phyloP scores from a whole-genome alignment of 2,329 filamentous ascomycete genomes.

The Pseudocercospora crystallina region DNA sequence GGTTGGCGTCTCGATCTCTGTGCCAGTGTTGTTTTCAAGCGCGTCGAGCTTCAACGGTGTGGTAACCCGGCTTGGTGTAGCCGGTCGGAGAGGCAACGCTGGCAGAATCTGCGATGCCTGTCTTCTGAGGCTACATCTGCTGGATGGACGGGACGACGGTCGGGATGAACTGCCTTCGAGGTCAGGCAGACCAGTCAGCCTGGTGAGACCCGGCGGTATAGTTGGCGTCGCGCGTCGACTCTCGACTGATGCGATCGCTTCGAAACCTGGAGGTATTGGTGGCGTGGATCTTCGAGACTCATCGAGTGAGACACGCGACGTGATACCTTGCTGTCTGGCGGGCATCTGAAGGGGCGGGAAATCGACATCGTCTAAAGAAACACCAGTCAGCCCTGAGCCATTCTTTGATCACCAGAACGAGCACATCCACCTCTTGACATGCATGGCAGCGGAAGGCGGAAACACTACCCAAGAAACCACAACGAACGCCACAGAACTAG shows the following conservation, averaged over 20 bases:
- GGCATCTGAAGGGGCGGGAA: conserved; percentile 28
- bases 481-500: conserved; percentile 5
- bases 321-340: conserved; percentile 27
- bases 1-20: conserved; percentile 21
- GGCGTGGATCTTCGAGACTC: conserved; percentile 36
- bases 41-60: conserved; percentile 31
- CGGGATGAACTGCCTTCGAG: conserved; percentile 27
- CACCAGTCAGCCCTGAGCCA: conserved; percentile 14
- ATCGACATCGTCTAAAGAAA: conserved; percentile 29
- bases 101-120: conserved; percentile 35
- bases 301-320: conserved; percentile 26
- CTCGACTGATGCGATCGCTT: conserved; percentile 33
- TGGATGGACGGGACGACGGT: conserved; percentile 34
- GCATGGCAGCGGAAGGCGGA: conserved; percentile 21
- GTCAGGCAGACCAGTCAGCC: conserved; percentile 24
- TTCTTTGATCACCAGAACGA: not conserved
- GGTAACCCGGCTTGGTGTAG: conserved; percentile 35
- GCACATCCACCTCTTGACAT: conserved; percentile 25
- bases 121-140: conserved; percentile 36
- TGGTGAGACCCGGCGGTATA: conserved; percentile 47
- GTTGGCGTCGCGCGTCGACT: conserved; percentile 45
- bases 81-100: conserved; percentile 42
- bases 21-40: conserved; percentile 19
- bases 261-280: conserved; percentile 38
- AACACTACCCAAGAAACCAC: conserved; percentile 2